A percentile compares a stretch with the other conserved stretches of the same genome.
These are phyloP conservation scores for Paramecium biaurelia DNA, from an alignment of 73 alveolate genomes.

Conservation along the genomic window DNA sequence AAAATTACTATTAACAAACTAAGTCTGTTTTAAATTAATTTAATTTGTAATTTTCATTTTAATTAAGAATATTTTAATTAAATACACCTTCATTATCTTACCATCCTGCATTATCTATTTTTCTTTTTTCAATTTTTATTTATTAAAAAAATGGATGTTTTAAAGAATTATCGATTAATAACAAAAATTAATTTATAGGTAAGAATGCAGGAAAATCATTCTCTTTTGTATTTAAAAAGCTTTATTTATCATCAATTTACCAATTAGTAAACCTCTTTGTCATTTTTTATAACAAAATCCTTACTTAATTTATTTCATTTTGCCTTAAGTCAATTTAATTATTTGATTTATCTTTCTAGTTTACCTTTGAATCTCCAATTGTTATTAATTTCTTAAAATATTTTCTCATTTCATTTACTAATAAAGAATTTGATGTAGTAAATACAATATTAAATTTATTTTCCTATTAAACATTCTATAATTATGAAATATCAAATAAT, in stretches of 20 bases:
- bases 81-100: not conserved
- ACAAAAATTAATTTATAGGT: constrained; percentile 68
- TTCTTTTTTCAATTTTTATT: constrained; percentile 57
- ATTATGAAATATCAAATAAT: not conserved
- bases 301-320: not conserved
- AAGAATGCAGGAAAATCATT: constrained; percentile 78
- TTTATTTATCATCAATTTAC: not conserved
- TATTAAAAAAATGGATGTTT: constrained; percentile 74
- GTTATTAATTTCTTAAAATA: constrained; percentile 64
- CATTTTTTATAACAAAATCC: not conserved
- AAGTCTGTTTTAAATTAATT: not conserved
- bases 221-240: constrained; percentile 27
- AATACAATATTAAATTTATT: constrained; percentile 56
- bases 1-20: not conserved
- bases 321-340: not conserved
- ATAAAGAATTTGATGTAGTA: constrained; percentile 79
- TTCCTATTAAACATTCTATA: not conserved
- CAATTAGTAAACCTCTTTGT: not conserved
- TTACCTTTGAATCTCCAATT: not conserved
- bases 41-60: constrained; percentile 20
- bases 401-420: constrained; percentile 78
- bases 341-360: constrained; percentile 10
- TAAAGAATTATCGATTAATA: constrained; percentile 76
- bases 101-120: not conserved
- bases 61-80: not conserved